Evolutionary conservation across 805 yeast species (phyloP).

Genomic region (Kodamaea fukazawae): DNA sequence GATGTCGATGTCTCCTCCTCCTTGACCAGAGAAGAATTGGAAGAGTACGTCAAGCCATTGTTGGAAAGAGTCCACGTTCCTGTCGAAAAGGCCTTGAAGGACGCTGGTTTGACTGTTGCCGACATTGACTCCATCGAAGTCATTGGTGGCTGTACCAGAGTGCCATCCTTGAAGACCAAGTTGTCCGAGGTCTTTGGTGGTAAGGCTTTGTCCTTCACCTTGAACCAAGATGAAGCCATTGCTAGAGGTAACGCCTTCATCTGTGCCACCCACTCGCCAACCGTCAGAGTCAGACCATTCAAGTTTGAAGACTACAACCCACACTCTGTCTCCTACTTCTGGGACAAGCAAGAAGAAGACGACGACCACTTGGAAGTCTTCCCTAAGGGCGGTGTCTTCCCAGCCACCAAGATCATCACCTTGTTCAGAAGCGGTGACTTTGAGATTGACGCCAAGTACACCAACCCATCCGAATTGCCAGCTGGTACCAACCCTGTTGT

Average conservation of each 20-base stretch:
- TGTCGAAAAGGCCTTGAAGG: slow-evolving; percentile 74
- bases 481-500: slow-evolving; percentile 61
- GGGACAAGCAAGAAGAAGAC: slow-evolving; percentile 94
- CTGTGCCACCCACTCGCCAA: slow-evolving; percentile 98
- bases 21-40: slow-evolving; percentile 87
- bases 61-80: slow-evolving; percentile 75
- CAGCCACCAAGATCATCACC: slow-evolving; percentile 93
- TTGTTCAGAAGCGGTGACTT: slow-evolving; percentile 90
- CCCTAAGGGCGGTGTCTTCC: slow-evolving; percentile 90
- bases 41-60: slow-evolving; percentile 81
- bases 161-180: slow-evolving; percentile 85
- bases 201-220: slow-evolving; percentile 79
- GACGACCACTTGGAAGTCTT: slow-evolving; percentile 91
- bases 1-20: slow-evolving; percentile 93
- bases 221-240: slow-evolving; percentile 98
- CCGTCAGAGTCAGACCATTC: slow-evolving; percentile 97
- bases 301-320: slow-evolving; percentile 94
- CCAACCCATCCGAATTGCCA: slow-evolving; percentile 71
- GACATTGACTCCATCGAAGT: slow-evolving; percentile 91
- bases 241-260: slow-evolving; percentile 99
- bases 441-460: slow-evolving; percentile 80
- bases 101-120: slow-evolving; percentile 67
- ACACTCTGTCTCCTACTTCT: slow-evolving; percentile 87
- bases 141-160: slow-evolving; percentile 98
- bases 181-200: slow-evolving; percentile 63